Evolutionary conservation across 2,329 filamentous ascomycete genomes (phyloP).

Genomic region (Xylaria multiplex): DNA sequence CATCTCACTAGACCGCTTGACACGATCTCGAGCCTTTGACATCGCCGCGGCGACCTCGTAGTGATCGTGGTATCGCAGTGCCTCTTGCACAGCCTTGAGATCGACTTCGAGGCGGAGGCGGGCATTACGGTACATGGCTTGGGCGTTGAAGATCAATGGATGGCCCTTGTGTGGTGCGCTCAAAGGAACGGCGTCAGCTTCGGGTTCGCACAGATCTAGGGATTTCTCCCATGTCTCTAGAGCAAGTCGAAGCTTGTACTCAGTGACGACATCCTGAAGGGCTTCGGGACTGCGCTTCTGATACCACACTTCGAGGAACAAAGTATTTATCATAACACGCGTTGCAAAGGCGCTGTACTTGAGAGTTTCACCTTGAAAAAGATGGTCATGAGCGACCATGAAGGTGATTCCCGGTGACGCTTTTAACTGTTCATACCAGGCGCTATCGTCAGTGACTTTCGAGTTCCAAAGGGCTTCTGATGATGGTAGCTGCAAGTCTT

Average conservation of each 20-base stretch:
- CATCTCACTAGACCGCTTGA: conserved; percentile 96
- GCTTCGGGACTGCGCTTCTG: conserved; percentile 99
- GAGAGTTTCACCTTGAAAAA: conserved; percentile 91
- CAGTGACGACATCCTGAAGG: conserved; percentile 94
- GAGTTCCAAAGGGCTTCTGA: conserved; percentile 96
- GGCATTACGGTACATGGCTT: conserved; percentile 95
- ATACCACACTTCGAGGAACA: conserved; percentile 99
- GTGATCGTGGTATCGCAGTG: conserved; percentile 93
- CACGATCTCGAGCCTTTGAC: conserved; percentile 91
- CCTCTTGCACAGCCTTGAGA: conserved; percentile 94
- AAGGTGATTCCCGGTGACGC: conserved; percentile 82
- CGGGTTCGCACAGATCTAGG: conserved; percentile 90
- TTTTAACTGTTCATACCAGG: conserved; percentile 84
- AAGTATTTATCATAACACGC: conserved; percentile 97
- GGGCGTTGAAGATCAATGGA: conserved; percentile 96
- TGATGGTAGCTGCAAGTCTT: conserved; percentile 89
- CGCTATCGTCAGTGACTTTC: conserved; percentile 77
- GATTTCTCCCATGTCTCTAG: conserved; percentile 99
- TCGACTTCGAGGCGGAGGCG: conserved; percentile 93
- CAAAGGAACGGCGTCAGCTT: conserved; percentile 86
- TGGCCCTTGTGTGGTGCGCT: conserved; percentile 96
- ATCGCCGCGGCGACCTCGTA: conserved; percentile 97
- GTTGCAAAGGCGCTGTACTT: conserved; percentile 97
- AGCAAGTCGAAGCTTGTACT: conserved; percentile 95
- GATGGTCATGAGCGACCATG: conserved; percentile 90